These are phyloP conservation scores for Euphrasia confusa DNA, from an alignment of 257 asterid genomes.

Conservation along the genomic window DNA sequence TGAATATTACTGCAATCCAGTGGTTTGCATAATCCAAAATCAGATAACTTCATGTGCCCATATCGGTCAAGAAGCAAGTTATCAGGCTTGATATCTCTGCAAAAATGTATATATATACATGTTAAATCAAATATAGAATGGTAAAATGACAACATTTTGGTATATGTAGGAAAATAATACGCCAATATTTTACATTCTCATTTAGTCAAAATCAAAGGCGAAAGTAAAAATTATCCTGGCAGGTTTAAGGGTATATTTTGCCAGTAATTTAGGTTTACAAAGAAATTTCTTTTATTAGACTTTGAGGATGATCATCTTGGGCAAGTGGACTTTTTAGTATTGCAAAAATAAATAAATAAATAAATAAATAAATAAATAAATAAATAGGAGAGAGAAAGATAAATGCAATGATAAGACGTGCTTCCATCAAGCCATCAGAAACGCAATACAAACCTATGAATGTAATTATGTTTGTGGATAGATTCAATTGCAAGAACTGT, in stretches of 20 bases:
- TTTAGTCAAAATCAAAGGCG: too few species aligned
- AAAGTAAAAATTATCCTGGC: too few species aligned
- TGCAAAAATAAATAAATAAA: not conserved
- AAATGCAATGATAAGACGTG: constrained; percentile 6
- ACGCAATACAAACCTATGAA: constrained; percentile 51
- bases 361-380: not conserved
- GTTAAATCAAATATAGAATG: not conserved
- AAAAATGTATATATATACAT: constrained; percentile 24
- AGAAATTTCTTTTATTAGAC: too few species aligned
- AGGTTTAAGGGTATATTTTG: too few species aligned
- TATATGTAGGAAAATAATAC: too few species aligned
- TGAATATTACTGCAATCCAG: constrained; percentile 76
- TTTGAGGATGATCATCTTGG: too few species aligned
- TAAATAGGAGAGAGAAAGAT: too few species aligned
- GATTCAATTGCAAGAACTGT: constrained; percentile 85
- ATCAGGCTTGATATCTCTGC: constrained; percentile 91
- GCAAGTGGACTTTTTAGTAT: too few species aligned
- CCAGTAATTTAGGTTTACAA: too few species aligned
- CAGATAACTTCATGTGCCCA: constrained; percentile 85
- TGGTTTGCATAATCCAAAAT: constrained; percentile 84
- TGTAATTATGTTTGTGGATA: constrained; percentile 72
- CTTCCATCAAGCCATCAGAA: constrained; percentile 22
- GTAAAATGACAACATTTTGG: too few species aligned
- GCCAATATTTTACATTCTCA: too few species aligned
- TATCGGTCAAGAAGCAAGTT: constrained; percentile 73